Evolutionary conservation across 2,329 filamentous ascomycete genomes (phyloP).

Genomic region (Colletotrichum abscissum): DNA sequence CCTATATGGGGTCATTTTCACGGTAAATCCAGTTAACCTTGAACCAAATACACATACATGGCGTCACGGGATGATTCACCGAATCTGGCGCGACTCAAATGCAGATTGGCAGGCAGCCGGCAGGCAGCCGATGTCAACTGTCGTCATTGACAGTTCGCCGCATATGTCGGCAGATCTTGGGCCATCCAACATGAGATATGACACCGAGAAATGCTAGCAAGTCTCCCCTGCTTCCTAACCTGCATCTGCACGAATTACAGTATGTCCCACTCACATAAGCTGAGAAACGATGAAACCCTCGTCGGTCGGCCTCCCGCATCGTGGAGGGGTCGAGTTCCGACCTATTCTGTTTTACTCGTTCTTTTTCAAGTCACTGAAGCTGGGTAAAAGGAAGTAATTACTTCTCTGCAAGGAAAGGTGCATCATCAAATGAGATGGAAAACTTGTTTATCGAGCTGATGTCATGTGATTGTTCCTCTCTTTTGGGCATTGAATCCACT

Average conservation of each 20-base stretch:
- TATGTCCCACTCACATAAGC: not conserved
- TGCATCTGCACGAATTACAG: not conserved
- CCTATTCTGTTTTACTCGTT: too few relatives aligned
- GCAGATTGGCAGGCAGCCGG: not conserved
- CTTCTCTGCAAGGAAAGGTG: too few relatives aligned
- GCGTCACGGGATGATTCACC: too few relatives aligned
- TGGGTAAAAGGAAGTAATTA: fast-evolving
- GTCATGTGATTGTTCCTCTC: too few relatives aligned
- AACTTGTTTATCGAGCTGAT: too few relatives aligned
- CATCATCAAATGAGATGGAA: too few relatives aligned
- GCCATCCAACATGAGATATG: not conserved
- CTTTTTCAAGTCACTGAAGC: too few relatives aligned
- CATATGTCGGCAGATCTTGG: not conserved
- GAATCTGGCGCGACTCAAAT: not conserved
- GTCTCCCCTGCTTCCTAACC: not conserved
- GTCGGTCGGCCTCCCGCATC: not conserved
- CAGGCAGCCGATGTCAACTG: not conserved
- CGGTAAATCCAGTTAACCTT: too few relatives aligned
- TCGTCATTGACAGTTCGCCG: not conserved
- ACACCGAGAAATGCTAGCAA: not conserved
- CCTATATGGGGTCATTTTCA: too few relatives aligned
- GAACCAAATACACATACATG: too few relatives aligned
- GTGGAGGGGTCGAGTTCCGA: not conserved
- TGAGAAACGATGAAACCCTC: not conserved
- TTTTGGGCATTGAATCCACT: too few relatives aligned